Base-by-base conservation (phyloP, 768 basidiomycete species). In the Lactifluus subvellereus region DNA sequence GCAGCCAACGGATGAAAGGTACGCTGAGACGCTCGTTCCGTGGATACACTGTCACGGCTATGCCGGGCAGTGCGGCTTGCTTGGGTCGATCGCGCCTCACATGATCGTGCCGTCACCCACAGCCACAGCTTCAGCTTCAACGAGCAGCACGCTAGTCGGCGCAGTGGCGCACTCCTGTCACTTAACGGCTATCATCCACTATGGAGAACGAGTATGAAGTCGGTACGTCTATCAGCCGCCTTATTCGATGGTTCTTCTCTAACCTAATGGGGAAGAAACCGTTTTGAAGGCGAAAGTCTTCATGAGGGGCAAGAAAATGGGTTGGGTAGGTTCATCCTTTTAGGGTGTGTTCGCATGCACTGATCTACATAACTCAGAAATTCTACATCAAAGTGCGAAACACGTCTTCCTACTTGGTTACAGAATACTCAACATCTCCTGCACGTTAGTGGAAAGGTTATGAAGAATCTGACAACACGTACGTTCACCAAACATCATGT, bases 191-290 rank as follows among this genome's bases (percentile, higher is more conserved):
- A n/a, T 37, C 59, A 55, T 9, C 8, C 33, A 27, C 45, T 14
- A 65, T 63, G 52, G 65, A 59, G 40, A 42, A 27, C 49, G 61
- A 68, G 51, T 68, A 68, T 61, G 67, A 68, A 68, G 66, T 68
- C 32, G 67, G 67, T 68, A n/a, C 6, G 67, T 63, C 8, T 42
- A 13, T 32, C 43, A 37, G 2, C 6, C 11, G 5, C 4, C 32
- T 18, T 38, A n/a, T 20, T 33, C 18, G 0, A 20, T 20, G 6
- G 7, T 6, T 18, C 7, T 20, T 54, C 2, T 48, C 54, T 43
- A 16, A 56, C 4, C 18, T 6, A 7, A 4, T n/a, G 8, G 27
- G 47, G 32, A 61, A 68, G 67, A 68, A 53, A 49, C 58, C 3
- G 33, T 68, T 22, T 5, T 66, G 14, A 68, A 49, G 61, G 67